phyloP scores from a whole-genome alignment of 2,329 filamentous ascomycete genomes.

The Aspergillus tamarii region DNA sequence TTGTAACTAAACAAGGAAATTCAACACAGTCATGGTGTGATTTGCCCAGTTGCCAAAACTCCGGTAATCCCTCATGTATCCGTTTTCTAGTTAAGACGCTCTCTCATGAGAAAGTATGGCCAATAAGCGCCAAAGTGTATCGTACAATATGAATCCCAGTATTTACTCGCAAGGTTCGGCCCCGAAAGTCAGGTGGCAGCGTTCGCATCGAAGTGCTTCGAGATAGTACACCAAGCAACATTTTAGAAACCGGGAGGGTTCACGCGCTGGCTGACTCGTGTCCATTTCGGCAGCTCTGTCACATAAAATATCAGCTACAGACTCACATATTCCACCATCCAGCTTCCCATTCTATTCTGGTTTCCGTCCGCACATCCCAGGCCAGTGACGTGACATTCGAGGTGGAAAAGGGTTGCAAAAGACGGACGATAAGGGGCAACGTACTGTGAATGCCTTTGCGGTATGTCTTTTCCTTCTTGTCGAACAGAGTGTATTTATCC shows the following conservation, averaged over 20 bases:
- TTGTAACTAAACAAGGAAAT: slow-evolving; percentile 24
- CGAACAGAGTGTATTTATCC: slow-evolving; percentile 98
- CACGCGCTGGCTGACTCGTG: slow-evolving; percentile 86
- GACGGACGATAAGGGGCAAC: neutral
- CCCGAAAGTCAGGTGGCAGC: slow-evolving; percentile 2
- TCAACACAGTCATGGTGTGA: slow-evolving; percentile 22
- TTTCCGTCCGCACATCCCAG: neutral
- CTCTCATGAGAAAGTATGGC: slow-evolving; percentile 6
- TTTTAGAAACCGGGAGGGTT: slow-evolving; percentile 90
- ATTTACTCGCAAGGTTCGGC: slow-evolving; percentile 10
- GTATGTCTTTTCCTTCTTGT: slow-evolving; percentile 92
- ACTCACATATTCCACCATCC: neutral
- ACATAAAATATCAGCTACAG: slow-evolving; percentile 10
- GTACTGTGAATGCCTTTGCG: slow-evolving; percentile 96
- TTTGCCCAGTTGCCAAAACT: slow-evolving; percentile 38
- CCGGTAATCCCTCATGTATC: slow-evolving; percentile 32
- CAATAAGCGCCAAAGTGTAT: slow-evolving; percentile 27
- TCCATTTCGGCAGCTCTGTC: slow-evolving; percentile 86
- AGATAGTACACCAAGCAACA: slow-evolving; percentile 6
- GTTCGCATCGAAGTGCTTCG: slow-evolving; percentile 10
- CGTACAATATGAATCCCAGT: slow-evolving; percentile 30
- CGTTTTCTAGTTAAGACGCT: slow-evolving; percentile 22
- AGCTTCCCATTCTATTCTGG: neutral
- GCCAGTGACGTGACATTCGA: neutral
- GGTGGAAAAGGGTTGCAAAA: too few species aligned